Evolutionary conservation across 1,284 basidiomycete species (phyloP), one percentile per base, ranked within the genome.

Genomic region (Puccinia polysora): DNA sequence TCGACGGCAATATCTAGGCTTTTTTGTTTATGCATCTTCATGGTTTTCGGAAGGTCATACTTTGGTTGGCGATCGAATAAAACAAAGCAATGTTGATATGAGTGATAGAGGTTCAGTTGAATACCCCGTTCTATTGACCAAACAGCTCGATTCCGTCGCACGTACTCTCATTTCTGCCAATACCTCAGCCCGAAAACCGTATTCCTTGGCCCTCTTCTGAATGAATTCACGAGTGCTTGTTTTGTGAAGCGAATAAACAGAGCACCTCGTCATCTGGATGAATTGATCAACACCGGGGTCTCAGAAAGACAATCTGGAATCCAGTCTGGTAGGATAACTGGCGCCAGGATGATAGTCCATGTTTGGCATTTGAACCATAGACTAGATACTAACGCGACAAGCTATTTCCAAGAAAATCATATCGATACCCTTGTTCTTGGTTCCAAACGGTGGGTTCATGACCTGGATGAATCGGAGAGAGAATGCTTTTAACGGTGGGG

Each of bases 371-470:
- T n/a, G n/a, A n/a, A n/a, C n/a, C n/a, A n/a, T n/a, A n/a, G n/a
- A n/a, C n/a, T n/a, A 12, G 38, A 1, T 6, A 70, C 47, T 50
- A 23, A 70, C 68, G 15, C 30, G 47, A 38, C 45, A 62, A 28
- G 68, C 68, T 18, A 50, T 52, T 40, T 70, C 47, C 23, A 70
- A 50, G 53, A 70, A 70, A 23, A 62, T 20, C 20, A 70, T 70
- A 23, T 70, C 68, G 68, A 70, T 70, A 4, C 68, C 68, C 25
- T 62, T 70, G 6, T 28, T 47, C 49, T 70, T 70, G 20, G 68
- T 70, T 4, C 68, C 68, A 38, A 70, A 70, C 12, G 68, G 68
- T 14, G 68, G 68, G 30, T 70, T 70, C 68, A 70, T 70, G 3
- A 70, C 34, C 68, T 70, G n/a, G 2, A 40, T 34, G 15, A 25